These are phyloP conservation scores for Thalia dealbata DNA, from an alignment of 176 grass and related monocot species.

Conservation along the genomic window DNA sequence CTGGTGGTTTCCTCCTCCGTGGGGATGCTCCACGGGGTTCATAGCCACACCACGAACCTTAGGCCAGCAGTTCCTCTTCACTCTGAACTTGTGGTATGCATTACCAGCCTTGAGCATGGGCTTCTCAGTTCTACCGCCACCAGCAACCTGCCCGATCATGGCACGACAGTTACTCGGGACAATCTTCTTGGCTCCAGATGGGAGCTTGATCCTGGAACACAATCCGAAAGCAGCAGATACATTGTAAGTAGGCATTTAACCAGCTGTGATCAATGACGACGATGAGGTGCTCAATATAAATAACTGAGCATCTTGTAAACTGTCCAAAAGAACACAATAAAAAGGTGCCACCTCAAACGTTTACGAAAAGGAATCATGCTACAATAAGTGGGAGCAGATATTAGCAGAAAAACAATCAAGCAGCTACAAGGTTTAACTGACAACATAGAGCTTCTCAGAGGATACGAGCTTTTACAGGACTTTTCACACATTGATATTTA, in stretches of 20 bases:
- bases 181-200: constrained; percentile 14
- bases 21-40: constrained; percentile 18
- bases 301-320: background rate
- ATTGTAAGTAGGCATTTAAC: background rate
- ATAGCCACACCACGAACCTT: constrained; percentile 20
- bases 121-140: constrained; percentile 18
- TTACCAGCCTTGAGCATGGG: constrained; percentile 13
- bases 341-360: too few species aligned
- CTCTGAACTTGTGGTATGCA: constrained; percentile 15
- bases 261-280: background rate
- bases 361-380: too few species aligned
- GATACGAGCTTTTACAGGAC: too few species aligned
- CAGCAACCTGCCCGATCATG: constrained; percentile 15
- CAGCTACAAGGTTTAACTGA: too few species aligned
- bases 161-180: constrained; percentile 10
- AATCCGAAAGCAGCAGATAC: background rate
- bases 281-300: background rate
- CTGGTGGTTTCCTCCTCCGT: constrained; percentile 9
- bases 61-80: constrained; percentile 18
- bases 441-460: too few species aligned
- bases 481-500: background rate
- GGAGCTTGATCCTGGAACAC: constrained; percentile 3
- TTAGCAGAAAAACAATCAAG: too few species aligned
- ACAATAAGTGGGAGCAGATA: too few species aligned
- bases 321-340: too few species aligned